A percentile compares a stretch with the other conserved stretches of the same genome.
phyloP scores from a whole-genome alignment of 2,329 filamentous ascomycete species.

The Plectosphaerella cucumerina region DNA sequence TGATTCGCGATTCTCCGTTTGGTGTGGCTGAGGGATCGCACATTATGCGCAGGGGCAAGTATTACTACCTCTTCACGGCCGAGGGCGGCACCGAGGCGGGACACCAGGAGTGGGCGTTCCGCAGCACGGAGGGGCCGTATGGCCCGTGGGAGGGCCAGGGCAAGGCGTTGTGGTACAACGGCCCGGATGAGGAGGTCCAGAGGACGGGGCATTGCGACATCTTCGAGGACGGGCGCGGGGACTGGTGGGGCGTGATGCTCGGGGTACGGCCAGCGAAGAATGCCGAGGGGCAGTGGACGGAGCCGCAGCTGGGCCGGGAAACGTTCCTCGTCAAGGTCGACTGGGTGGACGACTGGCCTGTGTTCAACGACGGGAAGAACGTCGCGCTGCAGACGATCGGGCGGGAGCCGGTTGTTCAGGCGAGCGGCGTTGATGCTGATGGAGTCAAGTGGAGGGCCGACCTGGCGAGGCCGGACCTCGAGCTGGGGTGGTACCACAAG shows the following conservation, averaged over 20 bases:
- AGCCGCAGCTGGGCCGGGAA: slow-evolving; percentile 36
- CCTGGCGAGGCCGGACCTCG: slow-evolving; percentile 23
- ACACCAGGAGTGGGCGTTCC: slow-evolving; percentile 48
- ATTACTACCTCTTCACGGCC: slow-evolving; percentile 35
- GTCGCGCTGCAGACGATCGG: slow-evolving; percentile 32
- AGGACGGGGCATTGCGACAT: slow-evolving; percentile 46
- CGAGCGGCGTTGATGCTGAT: slow-evolving; percentile 24
- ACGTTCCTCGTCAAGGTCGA: slow-evolving; percentile 44
- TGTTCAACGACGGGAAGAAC: slow-evolving; percentile 42
- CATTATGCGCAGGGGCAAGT: slow-evolving; percentile 27
- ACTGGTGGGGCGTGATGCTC: slow-evolving; percentile 45
- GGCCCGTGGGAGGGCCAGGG: slow-evolving; percentile 46
- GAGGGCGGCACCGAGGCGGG: slow-evolving; percentile 40
- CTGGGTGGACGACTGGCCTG: slow-evolving; percentile 48
- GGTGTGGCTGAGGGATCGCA: slow-evolving; percentile 39
- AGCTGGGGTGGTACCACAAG: slow-evolving; percentile 34
- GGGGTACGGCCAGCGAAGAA: slow-evolving; percentile 34
- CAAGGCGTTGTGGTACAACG: slow-evolving; percentile 42
- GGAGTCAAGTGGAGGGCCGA: slow-evolving; percentile 23
- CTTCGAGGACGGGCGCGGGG: slow-evolving; percentile 36
- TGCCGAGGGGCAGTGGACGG: slow-evolving; percentile 21
- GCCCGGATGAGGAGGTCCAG: slow-evolving; percentile 41
- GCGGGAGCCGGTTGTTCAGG: slow-evolving; percentile 15
- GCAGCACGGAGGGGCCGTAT: slow-evolving; percentile 35
- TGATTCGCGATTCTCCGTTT: slow-evolving; percentile 31